These are phyloP conservation scores for Sporobolomyces phaffii DNA, from an alignment of 768 basidiomycete genomes.

Conservation along the genomic window DNA sequence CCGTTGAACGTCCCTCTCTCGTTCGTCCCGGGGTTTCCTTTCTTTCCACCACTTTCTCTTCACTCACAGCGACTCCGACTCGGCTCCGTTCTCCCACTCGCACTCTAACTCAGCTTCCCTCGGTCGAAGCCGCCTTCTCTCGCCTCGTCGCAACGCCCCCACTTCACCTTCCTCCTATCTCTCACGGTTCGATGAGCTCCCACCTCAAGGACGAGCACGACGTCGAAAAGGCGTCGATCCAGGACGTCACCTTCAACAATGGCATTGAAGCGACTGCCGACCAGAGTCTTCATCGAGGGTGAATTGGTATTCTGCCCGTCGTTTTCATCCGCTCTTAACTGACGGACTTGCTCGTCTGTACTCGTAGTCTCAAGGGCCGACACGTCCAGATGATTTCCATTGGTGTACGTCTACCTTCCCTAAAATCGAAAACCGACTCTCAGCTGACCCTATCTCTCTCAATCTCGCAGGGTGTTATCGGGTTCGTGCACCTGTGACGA, in stretches of 20 bases:
- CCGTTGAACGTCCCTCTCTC: too few species aligned
- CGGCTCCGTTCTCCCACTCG: too few species aligned
- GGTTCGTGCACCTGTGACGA: background rate
- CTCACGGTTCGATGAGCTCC: too few species aligned
- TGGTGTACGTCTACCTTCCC: constrained; percentile 4
- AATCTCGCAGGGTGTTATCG: constrained; percentile 21
- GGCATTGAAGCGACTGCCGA: background rate
- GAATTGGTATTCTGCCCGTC: background rate
- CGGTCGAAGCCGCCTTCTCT: too few species aligned
- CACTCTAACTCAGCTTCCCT: background rate
- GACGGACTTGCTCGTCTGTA: background rate
- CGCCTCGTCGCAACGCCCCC: background rate
- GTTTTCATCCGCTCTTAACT: background rate
- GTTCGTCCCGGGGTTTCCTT: too few species aligned
- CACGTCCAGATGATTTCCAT: constrained; percentile 35
- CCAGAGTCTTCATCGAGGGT: constrained; percentile 16
- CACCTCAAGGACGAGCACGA: constrained; percentile 24
- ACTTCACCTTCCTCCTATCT: too few species aligned
- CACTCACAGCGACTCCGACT: background rate
- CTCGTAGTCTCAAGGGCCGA: constrained; percentile 13
- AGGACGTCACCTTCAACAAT: constrained; percentile 10
- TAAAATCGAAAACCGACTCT: background rate
- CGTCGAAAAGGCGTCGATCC: constrained; percentile 14
- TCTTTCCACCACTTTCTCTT: background rate
- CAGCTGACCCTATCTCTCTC: background rate